phyloP scores from a whole-genome alignment of 306 rosid genomes.

The Cercis canadensis region DNA sequence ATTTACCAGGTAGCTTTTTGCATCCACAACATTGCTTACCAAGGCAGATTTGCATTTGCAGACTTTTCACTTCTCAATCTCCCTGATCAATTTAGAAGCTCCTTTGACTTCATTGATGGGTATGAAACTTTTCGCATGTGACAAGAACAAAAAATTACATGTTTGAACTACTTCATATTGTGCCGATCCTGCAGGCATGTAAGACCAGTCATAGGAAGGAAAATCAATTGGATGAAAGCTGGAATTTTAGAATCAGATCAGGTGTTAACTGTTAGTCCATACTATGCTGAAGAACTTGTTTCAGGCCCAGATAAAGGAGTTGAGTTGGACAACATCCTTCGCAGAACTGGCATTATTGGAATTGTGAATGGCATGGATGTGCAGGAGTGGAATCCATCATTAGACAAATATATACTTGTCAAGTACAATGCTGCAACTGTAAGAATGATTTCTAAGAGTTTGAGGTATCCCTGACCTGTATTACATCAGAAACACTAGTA shows the following conservation, averaged over 20 bases:
- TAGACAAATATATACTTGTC: constrained; percentile 62
- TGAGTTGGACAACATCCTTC: constrained; percentile 67
- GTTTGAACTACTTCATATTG: constrained; percentile 12
- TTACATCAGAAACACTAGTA: not conserved
- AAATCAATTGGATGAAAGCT: constrained; percentile 85
- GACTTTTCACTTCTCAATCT: constrained; percentile 71
- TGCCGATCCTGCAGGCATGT: constrained; percentile 52
- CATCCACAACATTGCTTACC: constrained; percentile 89
- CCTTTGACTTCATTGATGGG: constrained; percentile 89
- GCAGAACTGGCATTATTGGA: constrained; percentile 51
- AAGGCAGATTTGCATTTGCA: constrained; percentile 67
- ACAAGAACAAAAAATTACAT: not conserved
- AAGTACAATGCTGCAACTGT: constrained; percentile 66
- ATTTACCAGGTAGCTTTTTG: constrained; percentile 66
- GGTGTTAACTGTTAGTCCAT: constrained; percentile 80
- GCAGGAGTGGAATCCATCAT: constrained; percentile 85
- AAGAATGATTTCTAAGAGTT: constrained; percentile 32
- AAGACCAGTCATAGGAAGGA: constrained; percentile 72
- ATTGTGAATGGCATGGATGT: constrained; percentile 91
- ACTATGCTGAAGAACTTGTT: constrained; percentile 71
- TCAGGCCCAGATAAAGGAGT: constrained; percentile 70
- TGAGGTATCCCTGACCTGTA: constrained; percentile 10
- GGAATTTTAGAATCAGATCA: constrained; percentile 63
- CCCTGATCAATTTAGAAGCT: constrained; percentile 63
- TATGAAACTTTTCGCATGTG: constrained; percentile 34